Percentiles rank a stretch among this genome's conserved stretches.
Evolutionary conservation across 2,329 filamentous ascomycete genomes (phyloP).

Genomic region (Aspergillus eucalypticola): DNA sequence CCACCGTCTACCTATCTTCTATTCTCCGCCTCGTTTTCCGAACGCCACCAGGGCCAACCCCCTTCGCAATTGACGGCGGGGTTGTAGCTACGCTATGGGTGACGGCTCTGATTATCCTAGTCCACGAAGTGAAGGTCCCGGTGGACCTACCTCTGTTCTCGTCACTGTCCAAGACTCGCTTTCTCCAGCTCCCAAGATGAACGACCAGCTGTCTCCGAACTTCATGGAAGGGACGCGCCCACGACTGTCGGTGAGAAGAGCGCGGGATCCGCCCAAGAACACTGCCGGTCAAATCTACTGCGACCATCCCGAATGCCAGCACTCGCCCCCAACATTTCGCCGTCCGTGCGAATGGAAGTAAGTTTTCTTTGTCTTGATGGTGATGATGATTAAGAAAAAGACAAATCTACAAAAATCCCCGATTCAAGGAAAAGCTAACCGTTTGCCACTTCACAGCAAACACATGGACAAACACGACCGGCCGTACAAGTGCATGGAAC

Average conservation of each 20-base stretch:
- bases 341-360: conserved; percentile 94
- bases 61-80: conserved; percentile 32
- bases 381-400: no score
- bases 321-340: conserved; percentile 66
- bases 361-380: conserved; percentile 43
- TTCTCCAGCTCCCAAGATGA: conserved; percentile 38
- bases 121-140: conserved; percentile 45
- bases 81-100: conserved; percentile 39
- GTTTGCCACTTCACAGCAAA: conserved; percentile 60
- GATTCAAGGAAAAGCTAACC: conserved; percentile 22
- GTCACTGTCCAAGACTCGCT: conserved; percentile 38
- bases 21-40: conserved; percentile 6
- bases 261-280: conserved; percentile 61
- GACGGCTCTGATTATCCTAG: conserved; percentile 46
- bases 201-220: conserved; percentile 32
- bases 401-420: background rate
- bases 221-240: conserved; percentile 40
- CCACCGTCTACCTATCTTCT: background rate
- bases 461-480: conserved; percentile 98
- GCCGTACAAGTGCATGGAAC: conserved; percentile 80
- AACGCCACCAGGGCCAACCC: conserved; percentile 19
- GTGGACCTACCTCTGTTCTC: conserved; percentile 37
- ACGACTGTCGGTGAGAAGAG: conserved; percentile 44
- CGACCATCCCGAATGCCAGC: conserved; percentile 67
- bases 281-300: conserved; percentile 75